phyloP scores from a whole-genome alignment of 441 rosid species.

The Viola pubescens region DNA sequence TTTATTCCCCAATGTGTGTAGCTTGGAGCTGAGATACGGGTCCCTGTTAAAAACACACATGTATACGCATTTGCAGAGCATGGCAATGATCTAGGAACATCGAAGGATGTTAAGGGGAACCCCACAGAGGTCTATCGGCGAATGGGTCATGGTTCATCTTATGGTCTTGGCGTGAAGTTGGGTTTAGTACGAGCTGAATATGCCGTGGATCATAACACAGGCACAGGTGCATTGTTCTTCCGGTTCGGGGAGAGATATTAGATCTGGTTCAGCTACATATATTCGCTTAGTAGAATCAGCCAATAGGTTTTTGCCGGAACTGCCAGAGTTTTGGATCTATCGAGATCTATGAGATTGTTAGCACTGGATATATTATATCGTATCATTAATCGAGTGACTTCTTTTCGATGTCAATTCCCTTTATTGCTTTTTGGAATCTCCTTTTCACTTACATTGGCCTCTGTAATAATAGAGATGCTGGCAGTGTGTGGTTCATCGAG shows the following conservation, averaged over 20 bases:
- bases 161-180: constrained; percentile 77
- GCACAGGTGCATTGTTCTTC: constrained; percentile 79
- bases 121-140: constrained; percentile 93
- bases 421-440: too few relatives aligned
- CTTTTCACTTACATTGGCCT: too few relatives aligned
- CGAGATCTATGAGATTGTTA: constrained; percentile 8
- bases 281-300: constrained; percentile 13
- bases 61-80: constrained; percentile 90
- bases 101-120: constrained; percentile 94
- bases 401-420: too few relatives aligned
- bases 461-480: too few relatives aligned
- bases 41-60: constrained; percentile 80
- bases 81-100: constrained; percentile 89
- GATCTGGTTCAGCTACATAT: constrained; percentile 11
- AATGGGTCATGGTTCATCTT: constrained; percentile 89
- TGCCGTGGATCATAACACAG: constrained; percentile 86
- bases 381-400: too few relatives aligned
- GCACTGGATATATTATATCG: constrained; percentile 9
- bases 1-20: constrained; percentile 20
- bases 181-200: constrained; percentile 93
- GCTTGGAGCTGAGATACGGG: constrained; percentile 88
- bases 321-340: background rate
- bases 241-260: constrained; percentile 89
- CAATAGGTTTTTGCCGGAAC: constrained; percentile 9
- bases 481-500: too few relatives aligned